Base-by-base conservation (phyloP, 805 yeast species). In the Candida nanaspora region DNA sequence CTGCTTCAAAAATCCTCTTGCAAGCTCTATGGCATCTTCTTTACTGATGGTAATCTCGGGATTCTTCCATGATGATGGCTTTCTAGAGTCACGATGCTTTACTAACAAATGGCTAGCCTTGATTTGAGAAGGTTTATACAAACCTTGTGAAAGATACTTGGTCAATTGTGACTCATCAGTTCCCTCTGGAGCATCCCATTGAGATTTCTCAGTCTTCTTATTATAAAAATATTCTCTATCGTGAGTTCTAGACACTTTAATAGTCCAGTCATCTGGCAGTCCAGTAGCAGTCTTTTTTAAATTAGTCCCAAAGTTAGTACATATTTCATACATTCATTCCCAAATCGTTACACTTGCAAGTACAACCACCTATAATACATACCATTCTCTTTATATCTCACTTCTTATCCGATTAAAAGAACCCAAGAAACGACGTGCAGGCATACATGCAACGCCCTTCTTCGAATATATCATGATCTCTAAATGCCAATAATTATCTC, bases 181-280 rank as follows among this genome's bases (percentile, higher is more conserved):
- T 3, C 91, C 96, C 38, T 68, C 75, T 3, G 98, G 98, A 10
- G 95, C 85, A 41, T 82, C 89, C 98, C 98, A 93, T 30, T 79
- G 70, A 0, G 96, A 84, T 56, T 80, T 80, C 35, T 77, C 72
- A 2, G 88, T 78, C 33, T 70, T 69, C 23, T 79, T 76, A 56
- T 89, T 78, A 63, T 74, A 80, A 62, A 69, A 93, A 65, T 93
- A 93, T 44, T 91, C 96, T 51, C 86, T 76, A 53, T 85, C 77
- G 56, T 86, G 87, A 14, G 93, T 81, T 45, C 79, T 77, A 33
- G 96, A 86, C 41, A 78, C 73, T 45, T 79, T 74, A 35, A 93
- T 75, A 31, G 82, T 77, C 98, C 98, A 93, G 36, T 83, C 79
- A 29, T 70, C 66, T 27, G 97, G 96, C 41, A 93, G 72, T 11